Evolutionary conservation across 805 yeast genomes (phyloP).

Genomic region (Candida parachauliodes): DNA sequence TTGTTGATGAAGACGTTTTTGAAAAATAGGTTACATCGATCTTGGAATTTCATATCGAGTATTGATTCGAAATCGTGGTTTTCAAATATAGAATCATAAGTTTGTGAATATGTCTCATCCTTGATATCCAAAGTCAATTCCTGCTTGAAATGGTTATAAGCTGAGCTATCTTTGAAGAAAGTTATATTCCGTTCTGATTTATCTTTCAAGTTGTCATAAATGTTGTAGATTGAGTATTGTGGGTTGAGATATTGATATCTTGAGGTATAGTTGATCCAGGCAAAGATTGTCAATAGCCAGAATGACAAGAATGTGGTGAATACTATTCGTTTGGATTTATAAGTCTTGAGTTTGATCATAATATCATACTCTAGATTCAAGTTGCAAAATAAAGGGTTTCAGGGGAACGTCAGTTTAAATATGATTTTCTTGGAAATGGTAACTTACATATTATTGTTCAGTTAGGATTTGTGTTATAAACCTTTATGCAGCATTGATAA

Average conservation of each 20-base stretch:
- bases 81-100: conserved; percentile 20
- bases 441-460: neutral
- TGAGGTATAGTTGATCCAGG: neutral
- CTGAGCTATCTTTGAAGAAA: neutral
- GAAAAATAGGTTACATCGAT: conserved; percentile 41
- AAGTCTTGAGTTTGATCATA: neutral
- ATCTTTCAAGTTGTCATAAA: conserved; percentile 1
- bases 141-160: neutral
- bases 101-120: conserved; percentile 15
- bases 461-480: too few species aligned
- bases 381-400: neutral
- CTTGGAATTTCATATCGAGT: conserved; percentile 15
- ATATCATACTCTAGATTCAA: neutral
- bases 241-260: neutral
- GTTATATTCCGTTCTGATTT: neutral
- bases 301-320: conserved; percentile 1
- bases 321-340: neutral
- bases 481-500: too few species aligned
- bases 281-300: conserved; percentile 1
- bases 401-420: neutral
- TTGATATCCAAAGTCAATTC: neutral
- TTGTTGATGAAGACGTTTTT: conserved; percentile 32
- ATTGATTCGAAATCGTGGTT: conserved; percentile 19
- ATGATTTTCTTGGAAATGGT: neutral
- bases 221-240: conserved; percentile 6